Evolutionary conservation across 257 asterid species (phyloP), one percentile per base, ranked within the genome.

Genomic region (Thymus mandschuricus): DNA sequence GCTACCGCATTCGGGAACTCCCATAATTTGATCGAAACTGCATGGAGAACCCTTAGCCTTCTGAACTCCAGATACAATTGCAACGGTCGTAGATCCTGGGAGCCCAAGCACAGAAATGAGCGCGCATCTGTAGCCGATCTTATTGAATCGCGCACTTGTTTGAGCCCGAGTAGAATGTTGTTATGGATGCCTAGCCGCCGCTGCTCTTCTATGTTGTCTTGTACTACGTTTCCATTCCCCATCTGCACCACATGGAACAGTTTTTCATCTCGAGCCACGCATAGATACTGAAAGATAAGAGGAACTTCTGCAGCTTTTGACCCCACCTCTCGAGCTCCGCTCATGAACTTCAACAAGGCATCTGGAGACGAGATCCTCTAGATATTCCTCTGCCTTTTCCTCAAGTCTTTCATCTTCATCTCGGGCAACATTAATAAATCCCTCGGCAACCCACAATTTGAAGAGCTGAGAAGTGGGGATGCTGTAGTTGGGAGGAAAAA

Each of bases 161-260:
- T 34, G 38, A 34, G 4, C n/a, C 54, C 34, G 5, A 27, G 43
- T 7, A 29, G 10, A 3, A 5, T 13, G 30, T 60, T 31, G 2
- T 29, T 60, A 31, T 62, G 72, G 45, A 73, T 46, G 74, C 74
- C 62, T 2, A 75, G 51, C 38, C 79, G 64, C 13, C 31, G 64
- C 35, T 57, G 74, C 8, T 3, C 7, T 35, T 1, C 6, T n/a
- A 27, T 66, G 52, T 10, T 0, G 21, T 21, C 75, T 11, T 57
- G 52, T 3, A 9, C 62, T 3, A 21, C 21, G 21, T 21, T 21
- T 21, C 21, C 21, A 21, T 21, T 21, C 21, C 21, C 21, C 21
- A 21, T 21, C 21, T 21, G 21, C 21, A 21, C 21, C 21, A 21
- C 21, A 21, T 21, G 21, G 21, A 21, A 21, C 21, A 21, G 21